phyloP scores from a whole-genome alignment of 805 yeast genomes.

The Ogataea polymorpha region DNA sequence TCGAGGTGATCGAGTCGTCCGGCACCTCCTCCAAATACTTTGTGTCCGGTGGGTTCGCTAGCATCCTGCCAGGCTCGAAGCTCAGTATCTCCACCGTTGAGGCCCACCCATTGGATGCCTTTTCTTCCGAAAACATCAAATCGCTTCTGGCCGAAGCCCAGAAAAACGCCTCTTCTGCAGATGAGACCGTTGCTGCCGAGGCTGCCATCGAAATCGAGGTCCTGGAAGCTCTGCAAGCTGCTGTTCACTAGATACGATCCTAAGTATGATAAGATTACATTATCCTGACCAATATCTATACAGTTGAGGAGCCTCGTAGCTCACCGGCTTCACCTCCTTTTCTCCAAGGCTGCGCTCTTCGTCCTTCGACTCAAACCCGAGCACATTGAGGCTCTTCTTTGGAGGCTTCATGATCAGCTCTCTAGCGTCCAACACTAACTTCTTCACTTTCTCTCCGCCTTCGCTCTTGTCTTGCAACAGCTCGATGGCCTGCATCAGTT shows the following conservation, averaged over 20 bases:
- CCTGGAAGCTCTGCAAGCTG: slow-evolving; percentile 85
- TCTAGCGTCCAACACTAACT: slow-evolving; percentile 28
- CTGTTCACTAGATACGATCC: slow-evolving; percentile 35
- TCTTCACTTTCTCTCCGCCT: slow-evolving; percentile 17
- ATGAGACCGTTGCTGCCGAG: slow-evolving; percentile 86
- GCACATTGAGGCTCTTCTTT: slow-evolving; percentile 31
- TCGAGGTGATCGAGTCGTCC: slow-evolving; percentile 81
- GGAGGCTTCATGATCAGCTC: slow-evolving; percentile 31
- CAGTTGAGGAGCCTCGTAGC: slow-evolving; percentile 58
- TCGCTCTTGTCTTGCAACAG: slow-evolving; percentile 15
- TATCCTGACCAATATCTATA: slow-evolving; percentile 65
- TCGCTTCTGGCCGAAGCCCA: slow-evolving; percentile 87
- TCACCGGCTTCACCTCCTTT: slow-evolving; percentile 48
- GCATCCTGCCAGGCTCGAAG: slow-evolving; percentile 91
- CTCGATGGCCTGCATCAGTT: slow-evolving; percentile 39
- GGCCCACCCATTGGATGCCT: slow-evolving; percentile 88
- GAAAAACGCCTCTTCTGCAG: slow-evolving; percentile 81
- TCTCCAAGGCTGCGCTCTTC: slow-evolving; percentile 28
- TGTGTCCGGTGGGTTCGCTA: slow-evolving; percentile 94
- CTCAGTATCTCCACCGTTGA: slow-evolving; percentile 91
- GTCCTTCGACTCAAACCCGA: slow-evolving; percentile 26
- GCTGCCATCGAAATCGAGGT: slow-evolving; percentile 96
- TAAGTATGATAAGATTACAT: slow-evolving; percentile 13
- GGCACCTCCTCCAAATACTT: slow-evolving; percentile 76
- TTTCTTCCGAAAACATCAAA: slow-evolving; percentile 77